phyloP scores from a whole-genome alignment of 345 rosid genomes.

The Eutrema yunnanense region DNA sequence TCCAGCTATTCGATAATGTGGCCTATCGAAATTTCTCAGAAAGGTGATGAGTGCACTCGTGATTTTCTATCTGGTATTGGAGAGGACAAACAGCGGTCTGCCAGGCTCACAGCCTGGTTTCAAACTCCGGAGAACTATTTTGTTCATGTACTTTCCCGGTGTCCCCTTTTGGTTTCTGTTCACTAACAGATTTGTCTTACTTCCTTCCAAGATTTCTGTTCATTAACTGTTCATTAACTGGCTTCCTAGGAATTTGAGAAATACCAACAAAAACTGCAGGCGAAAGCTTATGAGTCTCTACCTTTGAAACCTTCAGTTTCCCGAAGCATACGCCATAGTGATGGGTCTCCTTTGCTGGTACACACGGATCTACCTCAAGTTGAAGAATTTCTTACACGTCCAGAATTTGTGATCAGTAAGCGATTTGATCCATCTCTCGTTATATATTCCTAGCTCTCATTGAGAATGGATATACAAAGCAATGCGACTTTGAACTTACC shows the following conservation, averaged over 20 bases:
- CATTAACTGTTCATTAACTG: background rate
- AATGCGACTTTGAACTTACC: background rate
- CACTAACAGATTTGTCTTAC: background rate
- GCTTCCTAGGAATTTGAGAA: conserved; percentile 65
- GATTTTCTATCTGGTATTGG: conserved; percentile 83
- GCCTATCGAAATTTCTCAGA: conserved; percentile 53
- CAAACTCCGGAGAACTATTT: conserved; percentile 75
- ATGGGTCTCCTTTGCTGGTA: conserved; percentile 53
- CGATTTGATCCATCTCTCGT: conserved; percentile 10
- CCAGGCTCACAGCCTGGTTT: conserved; percentile 93
- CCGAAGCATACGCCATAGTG: conserved; percentile 32
- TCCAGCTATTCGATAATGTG: conserved; percentile 81
- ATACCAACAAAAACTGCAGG: conserved; percentile 38
- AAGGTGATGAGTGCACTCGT: conserved; percentile 79
- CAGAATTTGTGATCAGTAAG: conserved; percentile 83
- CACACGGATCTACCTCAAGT: conserved; percentile 91
- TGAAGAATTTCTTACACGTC: conserved; percentile 72
- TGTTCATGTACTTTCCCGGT: conserved; percentile 44
- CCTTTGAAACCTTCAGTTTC: conserved; percentile 33
- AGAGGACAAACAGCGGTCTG: conserved; percentile 92
- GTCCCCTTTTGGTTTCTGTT: background rate
- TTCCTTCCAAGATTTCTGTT: conserved; percentile 8
- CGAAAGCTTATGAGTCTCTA: conserved; percentile 31
- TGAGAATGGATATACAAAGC: background rate
- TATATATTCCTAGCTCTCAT: conserved; percentile 2